Percentiles rank a stretch among this genome's conserved stretches.
These are phyloP conservation scores for Vitis rotundifolia DNA, from an alignment of 164 flowering plant species.

Conservation along the genomic window DNA sequence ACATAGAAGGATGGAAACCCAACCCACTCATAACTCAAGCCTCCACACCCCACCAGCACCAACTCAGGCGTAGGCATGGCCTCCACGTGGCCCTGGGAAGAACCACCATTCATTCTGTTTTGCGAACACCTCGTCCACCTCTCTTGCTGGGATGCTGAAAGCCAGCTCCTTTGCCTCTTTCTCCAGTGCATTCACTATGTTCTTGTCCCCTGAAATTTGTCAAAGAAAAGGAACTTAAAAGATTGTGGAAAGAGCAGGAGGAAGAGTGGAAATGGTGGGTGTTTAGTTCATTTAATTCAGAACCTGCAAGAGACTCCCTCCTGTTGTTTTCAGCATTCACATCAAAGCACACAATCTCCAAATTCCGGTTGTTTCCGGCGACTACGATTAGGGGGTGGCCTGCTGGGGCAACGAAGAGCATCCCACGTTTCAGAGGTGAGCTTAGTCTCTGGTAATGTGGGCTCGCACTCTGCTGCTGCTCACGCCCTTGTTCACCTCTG, in stretches of 20 bases:
- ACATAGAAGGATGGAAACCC: neutral
- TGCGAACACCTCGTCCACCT: slow-evolving; percentile 36
- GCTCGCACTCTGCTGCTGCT: neutral
- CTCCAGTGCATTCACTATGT: slow-evolving; percentile 37
- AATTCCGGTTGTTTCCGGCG: slow-evolving; percentile 31
- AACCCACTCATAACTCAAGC: too few species aligned
- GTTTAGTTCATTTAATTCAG: neutral
- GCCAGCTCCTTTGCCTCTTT: slow-evolving; percentile 55
- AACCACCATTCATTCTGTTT: slow-evolving; percentile 41
- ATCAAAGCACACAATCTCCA: slow-evolving; percentile 55
- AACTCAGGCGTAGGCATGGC: slow-evolving; percentile 10
- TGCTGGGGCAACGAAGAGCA: slow-evolving; percentile 48
- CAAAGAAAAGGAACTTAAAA: neutral
- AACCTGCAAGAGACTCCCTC: slow-evolving; percentile 51
- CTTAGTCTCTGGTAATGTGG: slow-evolving; percentile 33
- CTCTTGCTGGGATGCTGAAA: slow-evolving; percentile 25
- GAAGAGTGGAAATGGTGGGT: too few species aligned
- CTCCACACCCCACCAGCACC: too few species aligned
- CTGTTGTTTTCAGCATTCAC: slow-evolving; percentile 42
- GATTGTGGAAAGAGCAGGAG: too few species aligned
- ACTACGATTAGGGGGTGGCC: slow-evolving; percentile 69
- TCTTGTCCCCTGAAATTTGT: slow-evolving; percentile 34
- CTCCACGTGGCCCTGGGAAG: slow-evolving; percentile 42
- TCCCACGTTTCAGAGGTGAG: slow-evolving; percentile 25
- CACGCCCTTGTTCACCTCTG: neutral